Conservation (phyloP, 2,329 filamentous ascomycete genomes). For the Neurospora crassa region DNA sequence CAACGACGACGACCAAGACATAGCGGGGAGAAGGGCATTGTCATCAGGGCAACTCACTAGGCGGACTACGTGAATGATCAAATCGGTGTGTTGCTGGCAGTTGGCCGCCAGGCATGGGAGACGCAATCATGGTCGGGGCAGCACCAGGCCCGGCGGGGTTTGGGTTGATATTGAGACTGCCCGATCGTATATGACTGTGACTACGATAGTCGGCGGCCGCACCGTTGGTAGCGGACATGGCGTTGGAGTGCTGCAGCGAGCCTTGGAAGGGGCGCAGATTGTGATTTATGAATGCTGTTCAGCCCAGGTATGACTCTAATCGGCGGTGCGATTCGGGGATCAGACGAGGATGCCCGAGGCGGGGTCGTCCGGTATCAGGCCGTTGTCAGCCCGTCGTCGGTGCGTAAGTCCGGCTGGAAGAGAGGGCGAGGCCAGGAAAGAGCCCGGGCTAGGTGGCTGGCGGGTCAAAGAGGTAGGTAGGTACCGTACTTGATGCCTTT, state of each 20-base stretch:
- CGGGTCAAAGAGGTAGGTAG: background rate
- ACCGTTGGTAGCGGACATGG: background rate
- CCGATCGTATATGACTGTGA: slow-evolving; percentile 39
- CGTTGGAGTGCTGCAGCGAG: background rate
- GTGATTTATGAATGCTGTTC: background rate
- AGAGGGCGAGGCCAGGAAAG: background rate
- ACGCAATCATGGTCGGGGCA: slow-evolving; percentile 22
- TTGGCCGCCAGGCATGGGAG: slow-evolving; percentile 24
- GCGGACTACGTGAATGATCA: slow-evolving; percentile 53
- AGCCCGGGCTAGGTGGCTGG: background rate
- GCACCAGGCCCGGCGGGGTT: slow-evolving; percentile 19
- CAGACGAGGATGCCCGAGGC: background rate
- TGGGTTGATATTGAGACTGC: slow-evolving; percentile 43
- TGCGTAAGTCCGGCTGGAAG: background rate
- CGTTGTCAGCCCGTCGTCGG: background rate
- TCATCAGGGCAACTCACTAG: slow-evolving; percentile 38
- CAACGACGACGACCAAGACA: background rate
- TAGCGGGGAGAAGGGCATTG: background rate
- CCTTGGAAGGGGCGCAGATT: background rate
- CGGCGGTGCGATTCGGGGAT: background rate
- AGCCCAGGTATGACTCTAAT: background rate
- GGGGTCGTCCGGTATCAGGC: background rate
- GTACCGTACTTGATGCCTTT: background rate
- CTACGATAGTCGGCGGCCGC: slow-evolving; percentile 18
- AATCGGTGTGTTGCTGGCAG: slow-evolving; percentile 29